phyloP scores from a whole-genome alignment of 768 basidiomycete genomes.

The Pholiota conissans region DNA sequence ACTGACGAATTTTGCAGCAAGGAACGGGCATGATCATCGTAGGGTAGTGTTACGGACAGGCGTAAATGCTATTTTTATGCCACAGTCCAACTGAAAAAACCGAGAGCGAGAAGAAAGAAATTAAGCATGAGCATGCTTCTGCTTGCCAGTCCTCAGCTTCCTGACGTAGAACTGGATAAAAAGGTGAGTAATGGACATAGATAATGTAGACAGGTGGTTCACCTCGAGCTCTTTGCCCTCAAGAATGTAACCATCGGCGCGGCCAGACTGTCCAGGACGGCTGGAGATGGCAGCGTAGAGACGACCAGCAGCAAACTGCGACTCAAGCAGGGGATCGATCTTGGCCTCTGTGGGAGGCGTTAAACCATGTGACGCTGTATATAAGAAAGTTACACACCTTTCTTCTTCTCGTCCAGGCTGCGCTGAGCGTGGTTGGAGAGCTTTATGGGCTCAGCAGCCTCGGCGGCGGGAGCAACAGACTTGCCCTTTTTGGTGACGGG shows the following conservation, averaged over 20 bases:
- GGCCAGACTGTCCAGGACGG: constrained; percentile 95
- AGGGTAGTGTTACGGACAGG: constrained; percentile 15
- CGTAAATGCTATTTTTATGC: constrained; percentile 21
- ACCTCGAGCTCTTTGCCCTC: constrained; percentile 99
- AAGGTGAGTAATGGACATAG: neutral
- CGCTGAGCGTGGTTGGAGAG: constrained; percentile 91
- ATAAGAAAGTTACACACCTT: constrained; percentile 49
- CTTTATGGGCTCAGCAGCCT: constrained; percentile 65
- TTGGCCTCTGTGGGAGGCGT: constrained; percentile 65
- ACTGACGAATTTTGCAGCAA: constrained; percentile 16
- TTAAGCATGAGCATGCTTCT: constrained; percentile 80
- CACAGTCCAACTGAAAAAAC: constrained; percentile 19
- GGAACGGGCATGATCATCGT: constrained; percentile 17
- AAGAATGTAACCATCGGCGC: constrained; percentile 94
- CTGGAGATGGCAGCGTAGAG: constrained; percentile 92
- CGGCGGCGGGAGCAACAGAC: constrained; percentile 43
- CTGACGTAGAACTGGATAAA: constrained; percentile 82
- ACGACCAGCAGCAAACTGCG: constrained; percentile 92
- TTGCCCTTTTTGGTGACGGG: constrained; percentile 93
- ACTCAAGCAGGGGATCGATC: constrained; percentile 85
- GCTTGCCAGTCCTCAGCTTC: constrained; percentile 91
- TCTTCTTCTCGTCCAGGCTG: constrained; percentile 85
- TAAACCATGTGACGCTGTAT: neutral
- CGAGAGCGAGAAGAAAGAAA: constrained; percentile 14
- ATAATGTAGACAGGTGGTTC: constrained; percentile 21